Evolutionary conservation across 345 rosid species (phyloP), one percentile per base, ranked within the genome.

Genomic region (Lepidium africanum): DNA sequence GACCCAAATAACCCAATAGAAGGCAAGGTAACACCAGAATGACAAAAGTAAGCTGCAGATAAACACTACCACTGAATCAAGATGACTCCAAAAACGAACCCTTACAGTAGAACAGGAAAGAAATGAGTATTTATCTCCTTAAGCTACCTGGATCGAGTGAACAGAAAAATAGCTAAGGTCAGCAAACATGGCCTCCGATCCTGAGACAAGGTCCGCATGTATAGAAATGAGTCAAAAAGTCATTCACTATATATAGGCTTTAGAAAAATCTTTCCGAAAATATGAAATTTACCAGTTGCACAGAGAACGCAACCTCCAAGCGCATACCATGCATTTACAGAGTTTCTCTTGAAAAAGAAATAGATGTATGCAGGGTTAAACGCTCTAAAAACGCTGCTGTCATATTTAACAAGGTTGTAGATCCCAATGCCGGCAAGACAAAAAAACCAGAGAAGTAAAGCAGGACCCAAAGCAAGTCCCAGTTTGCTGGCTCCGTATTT

Each of bases 131-230:
- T 11, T 42, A 32, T 65, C 62, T 63, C 55, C 74, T 65, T 67
- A 63, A 76, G 72, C 73, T 83, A 94, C 99, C 99, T 94, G 97
- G 77, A 94, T 75, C 19, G 99, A 94, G 73, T 84, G 90, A 48
- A 94, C 97, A 35, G 97, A 81, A 70, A 94, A 91, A 73, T 87
- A 94, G 82, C 97, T 89, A 81, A 94, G 97, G 82, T 94, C 97
- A 68, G 99, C 99, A 81, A 94, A 94, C 97, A 94, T 91, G 67
- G 95, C 99, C 84, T 94, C 99, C 48, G 99, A 91, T 62, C 99
- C 99, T 94, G 79, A 68, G 79, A 77, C 48, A 70, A 37, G 50
- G 40, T 40, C 65, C 71, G 65, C 19, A 67, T 74, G 58, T 68
- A 71, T 36, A 49, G 35, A 10, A 51, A 69, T 54, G 53, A 75